Conservation (phyloP, 1,284 basidiomycete species). For the Ustilago shanxiensis region DNA sequence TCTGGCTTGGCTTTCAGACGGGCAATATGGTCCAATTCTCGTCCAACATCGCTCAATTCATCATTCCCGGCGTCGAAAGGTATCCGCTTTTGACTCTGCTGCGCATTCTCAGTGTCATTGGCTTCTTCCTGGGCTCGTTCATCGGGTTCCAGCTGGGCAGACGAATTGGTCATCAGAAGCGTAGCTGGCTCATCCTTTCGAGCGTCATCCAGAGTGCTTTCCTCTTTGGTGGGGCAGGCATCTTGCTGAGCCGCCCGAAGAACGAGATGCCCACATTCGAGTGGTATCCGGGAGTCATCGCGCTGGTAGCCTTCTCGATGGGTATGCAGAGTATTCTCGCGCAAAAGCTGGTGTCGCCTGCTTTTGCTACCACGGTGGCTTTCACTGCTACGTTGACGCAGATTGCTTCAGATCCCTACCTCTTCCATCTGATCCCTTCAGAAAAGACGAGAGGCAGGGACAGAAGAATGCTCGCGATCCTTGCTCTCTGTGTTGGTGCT, state of each 20-base stretch:
- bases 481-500: conserved; percentile 52
- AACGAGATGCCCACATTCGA: conserved; percentile 51
- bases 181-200: conserved; percentile 47
- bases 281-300: conserved; percentile 56
- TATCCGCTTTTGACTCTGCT: conserved; percentile 55
- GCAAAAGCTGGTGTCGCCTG: conserved; percentile 61
- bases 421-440: conserved; percentile 52
- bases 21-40: conserved; percentile 65
- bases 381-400: conserved; percentile 65
- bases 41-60: conserved; percentile 62
- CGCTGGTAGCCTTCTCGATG: conserved; percentile 54
- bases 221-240: conserved; percentile 55
- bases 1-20: conserved; percentile 65
- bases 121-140: conserved; percentile 60
- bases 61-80: conserved; percentile 47
- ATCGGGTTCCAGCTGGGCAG: conserved; percentile 40
- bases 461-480: conserved; percentile 51
- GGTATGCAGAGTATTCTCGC: conserved; percentile 61
- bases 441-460: conserved; percentile 53
- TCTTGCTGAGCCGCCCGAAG: conserved; percentile 55
- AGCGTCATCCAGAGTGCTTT: conserved; percentile 57
- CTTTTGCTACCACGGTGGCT: conserved; percentile 62
- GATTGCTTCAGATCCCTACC: conserved; percentile 62
- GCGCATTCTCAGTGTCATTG: conserved; percentile 46
- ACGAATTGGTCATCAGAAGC: conserved; percentile 50